These are phyloP conservation scores for Chaetomium strumarium DNA, from an alignment of 2,329 filamentous ascomycete species.

Conservation along the genomic window DNA sequence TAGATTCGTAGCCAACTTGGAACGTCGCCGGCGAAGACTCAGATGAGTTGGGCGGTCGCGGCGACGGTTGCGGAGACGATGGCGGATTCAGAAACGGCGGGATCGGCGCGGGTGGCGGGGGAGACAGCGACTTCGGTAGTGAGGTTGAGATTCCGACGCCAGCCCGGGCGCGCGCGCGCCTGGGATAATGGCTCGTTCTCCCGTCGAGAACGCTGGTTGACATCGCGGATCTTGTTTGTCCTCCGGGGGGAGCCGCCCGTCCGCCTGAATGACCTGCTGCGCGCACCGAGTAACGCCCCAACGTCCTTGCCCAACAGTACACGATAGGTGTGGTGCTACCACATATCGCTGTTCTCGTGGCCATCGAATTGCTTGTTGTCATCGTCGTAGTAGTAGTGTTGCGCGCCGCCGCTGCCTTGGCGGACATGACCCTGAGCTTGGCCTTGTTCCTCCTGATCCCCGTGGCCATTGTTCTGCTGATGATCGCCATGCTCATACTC, in stretches of 20 bases:
- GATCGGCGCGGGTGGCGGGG: neutral
- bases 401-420: slow-evolving; percentile 8
- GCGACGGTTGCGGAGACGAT: too few relatives aligned
- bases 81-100: too few relatives aligned
- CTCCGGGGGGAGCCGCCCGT: too few relatives aligned
- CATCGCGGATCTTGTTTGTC: too few relatives aligned
- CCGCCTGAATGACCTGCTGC: neutral
- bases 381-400: slow-evolving; percentile 17
- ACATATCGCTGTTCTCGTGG: slow-evolving; percentile 22
- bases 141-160: neutral
- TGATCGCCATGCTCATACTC: slow-evolving; percentile 30
- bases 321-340: slow-evolving; percentile 20
- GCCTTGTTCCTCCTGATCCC: slow-evolving; percentile 5
- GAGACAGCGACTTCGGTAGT: neutral
- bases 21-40: too few relatives aligned
- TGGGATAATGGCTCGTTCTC: neutral
- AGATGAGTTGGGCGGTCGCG: too few relatives aligned
- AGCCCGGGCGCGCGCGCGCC: slow-evolving; percentile 4
- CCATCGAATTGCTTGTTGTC: slow-evolving; percentile 14
- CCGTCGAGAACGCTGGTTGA: too few relatives aligned
- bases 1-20: too few relatives aligned
- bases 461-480: slow-evolving; percentile 11
- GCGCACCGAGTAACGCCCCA: neutral
- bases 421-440: slow-evolving; percentile 6
- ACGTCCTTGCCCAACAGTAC: neutral